Percentiles rank a stretch among this genome's conserved stretches.
Conservation (phyloP, 2,329 filamentous ascomycete species). For the Xylariaceae sp. region DNA sequence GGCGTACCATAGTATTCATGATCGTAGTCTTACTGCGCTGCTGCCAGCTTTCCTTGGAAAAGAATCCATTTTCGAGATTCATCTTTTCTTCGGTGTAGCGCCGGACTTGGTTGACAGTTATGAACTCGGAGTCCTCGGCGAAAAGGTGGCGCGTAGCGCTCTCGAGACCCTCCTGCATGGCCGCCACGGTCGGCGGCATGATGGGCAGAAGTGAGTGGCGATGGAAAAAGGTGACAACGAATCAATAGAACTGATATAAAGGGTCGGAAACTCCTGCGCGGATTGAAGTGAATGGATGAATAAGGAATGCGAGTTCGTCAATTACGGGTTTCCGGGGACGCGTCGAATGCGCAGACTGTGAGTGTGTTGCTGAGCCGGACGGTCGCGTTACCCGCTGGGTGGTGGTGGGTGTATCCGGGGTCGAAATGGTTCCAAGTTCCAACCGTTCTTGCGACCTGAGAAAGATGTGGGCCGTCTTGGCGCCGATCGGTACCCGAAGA, state of each 20-base stretch:
- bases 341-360: too few species aligned
- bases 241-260: not conserved
- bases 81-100: constrained; percentile 46
- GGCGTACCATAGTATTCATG: constrained; percentile 48
- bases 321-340: too few species aligned
- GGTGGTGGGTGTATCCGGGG: constrained; percentile 1
- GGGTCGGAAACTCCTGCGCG: too few species aligned
- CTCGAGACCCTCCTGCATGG: constrained; percentile 43
- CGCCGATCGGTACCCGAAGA: not conserved
- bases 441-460: not conserved
- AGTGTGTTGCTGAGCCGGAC: not conserved
- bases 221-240: not conserved
- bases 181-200: constrained; percentile 40
- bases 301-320: not conserved
- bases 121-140: constrained; percentile 37
- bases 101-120: constrained; percentile 55
- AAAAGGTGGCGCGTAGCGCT: constrained; percentile 45
- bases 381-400: not conserved
- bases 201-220: not conserved
- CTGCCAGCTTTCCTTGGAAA: constrained; percentile 50
- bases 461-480: not conserved
- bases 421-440: constrained; percentile 4
- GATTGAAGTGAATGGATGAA: not conserved
- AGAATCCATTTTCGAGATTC: constrained; percentile 46
- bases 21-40: constrained; percentile 54